Evolutionary conservation across 345 rosid species (phyloP).

Genomic region (Tarenaya hassleriana): DNA sequence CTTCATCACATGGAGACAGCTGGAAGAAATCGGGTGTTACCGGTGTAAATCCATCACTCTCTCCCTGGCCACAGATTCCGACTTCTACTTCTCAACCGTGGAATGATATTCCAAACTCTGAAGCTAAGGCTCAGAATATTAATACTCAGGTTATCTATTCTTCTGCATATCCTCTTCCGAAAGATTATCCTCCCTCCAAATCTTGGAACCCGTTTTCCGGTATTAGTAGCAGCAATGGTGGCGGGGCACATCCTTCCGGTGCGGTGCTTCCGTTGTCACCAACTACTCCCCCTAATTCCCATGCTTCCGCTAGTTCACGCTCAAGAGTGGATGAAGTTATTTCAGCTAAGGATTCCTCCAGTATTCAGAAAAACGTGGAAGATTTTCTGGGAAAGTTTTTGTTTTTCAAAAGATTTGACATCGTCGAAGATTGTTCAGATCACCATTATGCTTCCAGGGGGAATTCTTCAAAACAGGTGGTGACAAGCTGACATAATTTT

Average conservation of each 20-base stretch:
- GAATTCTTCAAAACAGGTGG: slow-evolving; percentile 47
- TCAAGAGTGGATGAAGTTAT: slow-evolving; percentile 14
- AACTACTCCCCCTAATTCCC: background rate
- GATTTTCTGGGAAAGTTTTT: slow-evolving; percentile 48
- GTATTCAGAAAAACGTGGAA: slow-evolving; percentile 30
- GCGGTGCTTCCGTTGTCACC: too few species aligned
- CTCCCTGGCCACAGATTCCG: background rate
- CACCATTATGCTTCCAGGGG: slow-evolving; percentile 46
- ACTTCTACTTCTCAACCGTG: slow-evolving; percentile 10
- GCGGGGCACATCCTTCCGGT: background rate
- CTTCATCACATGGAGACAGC: background rate
- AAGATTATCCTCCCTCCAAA: background rate
- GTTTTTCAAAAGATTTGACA: slow-evolving; percentile 69
- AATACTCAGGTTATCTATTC: slow-evolving; percentile 1
- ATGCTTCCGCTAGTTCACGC: slow-evolving; percentile 6
- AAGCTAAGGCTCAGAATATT: slow-evolving; percentile 11
- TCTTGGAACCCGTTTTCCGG: background rate
- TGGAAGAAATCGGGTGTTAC: background rate
- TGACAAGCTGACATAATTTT: slow-evolving; percentile 16
- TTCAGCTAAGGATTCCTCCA: slow-evolving; percentile 19
- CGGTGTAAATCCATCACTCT: background rate
- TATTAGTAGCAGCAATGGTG: background rate
- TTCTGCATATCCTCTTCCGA: background rate
- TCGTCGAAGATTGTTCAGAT: slow-evolving; percentile 62
- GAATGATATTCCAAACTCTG: slow-evolving; percentile 1